phyloP scores from a whole-genome alignment of 2,329 filamentous ascomycete genomes.

The Blastomyces silverae region DNA sequence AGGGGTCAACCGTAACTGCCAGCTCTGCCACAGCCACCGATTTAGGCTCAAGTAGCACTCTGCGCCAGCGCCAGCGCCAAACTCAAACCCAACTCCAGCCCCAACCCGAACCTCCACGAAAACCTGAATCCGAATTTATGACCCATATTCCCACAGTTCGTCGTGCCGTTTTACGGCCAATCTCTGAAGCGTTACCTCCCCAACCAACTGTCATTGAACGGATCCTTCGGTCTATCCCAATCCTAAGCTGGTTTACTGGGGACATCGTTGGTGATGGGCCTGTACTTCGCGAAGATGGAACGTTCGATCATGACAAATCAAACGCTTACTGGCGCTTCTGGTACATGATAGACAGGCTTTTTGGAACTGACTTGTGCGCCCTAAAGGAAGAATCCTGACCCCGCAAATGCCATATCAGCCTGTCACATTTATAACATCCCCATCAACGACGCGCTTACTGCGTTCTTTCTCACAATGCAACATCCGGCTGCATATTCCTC shows the following conservation, averaged over 20 bases:
- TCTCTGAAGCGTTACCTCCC: slow-evolving; percentile 63
- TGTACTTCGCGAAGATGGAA: slow-evolving; percentile 40
- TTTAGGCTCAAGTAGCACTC: slow-evolving; percentile 21
- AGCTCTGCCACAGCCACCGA: slow-evolving; percentile 39
- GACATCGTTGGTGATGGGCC: slow-evolving; percentile 45
- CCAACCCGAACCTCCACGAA: slow-evolving; percentile 18
- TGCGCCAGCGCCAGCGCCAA: slow-evolving; percentile 32
- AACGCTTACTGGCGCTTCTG: slow-evolving; percentile 57
- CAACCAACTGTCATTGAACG: slow-evolving; percentile 60
- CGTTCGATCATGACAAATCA: slow-evolving; percentile 62
- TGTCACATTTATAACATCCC: neutral
- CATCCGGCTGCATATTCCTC: neutral
- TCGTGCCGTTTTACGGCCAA: slow-evolving; percentile 57
- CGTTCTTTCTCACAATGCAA: neutral
- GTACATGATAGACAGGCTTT: slow-evolving; percentile 49
- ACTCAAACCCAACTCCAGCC: slow-evolving; percentile 20
- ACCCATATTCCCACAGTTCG: slow-evolving; percentile 60
- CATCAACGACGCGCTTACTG: neutral
- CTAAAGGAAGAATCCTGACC: slow-evolving; percentile 46
- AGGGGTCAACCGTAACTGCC: slow-evolving; percentile 37
- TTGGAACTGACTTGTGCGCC: slow-evolving; percentile 58
- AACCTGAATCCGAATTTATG: slow-evolving; percentile 42
- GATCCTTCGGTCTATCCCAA: slow-evolving; percentile 58
- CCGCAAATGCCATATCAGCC: neutral
- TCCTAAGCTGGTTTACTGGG: slow-evolving; percentile 64